Conservation (phyloP, 176 grass and related monocot genomes). For the Musa troglodytarum region DNA sequence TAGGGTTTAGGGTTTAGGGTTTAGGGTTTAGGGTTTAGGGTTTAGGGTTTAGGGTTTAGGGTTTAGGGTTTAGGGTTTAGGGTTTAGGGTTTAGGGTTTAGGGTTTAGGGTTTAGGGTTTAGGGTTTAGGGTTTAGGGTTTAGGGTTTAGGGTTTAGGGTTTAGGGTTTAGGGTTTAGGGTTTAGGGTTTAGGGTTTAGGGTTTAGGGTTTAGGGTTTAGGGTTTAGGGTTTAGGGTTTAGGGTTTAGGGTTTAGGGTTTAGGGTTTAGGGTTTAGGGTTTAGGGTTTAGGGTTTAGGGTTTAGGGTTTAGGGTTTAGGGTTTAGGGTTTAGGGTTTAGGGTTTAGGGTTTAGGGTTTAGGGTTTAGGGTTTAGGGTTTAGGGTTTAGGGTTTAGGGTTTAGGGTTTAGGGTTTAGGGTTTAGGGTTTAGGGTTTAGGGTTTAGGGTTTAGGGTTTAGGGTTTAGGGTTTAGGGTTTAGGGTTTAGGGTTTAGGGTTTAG, state of each 20-base stretch:
- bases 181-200: background rate
- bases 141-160: background rate
- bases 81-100: conserved; percentile 21
- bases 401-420: conserved; percentile 9
- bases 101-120: conserved; percentile 10
- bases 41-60: conserved; percentile 9
- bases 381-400: conserved; percentile 3
- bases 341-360: background rate
- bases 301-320: conserved; percentile 7
- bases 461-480: background rate
- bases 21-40: conserved; percentile 5
- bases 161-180: background rate
- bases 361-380: background rate
- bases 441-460: conserved; percentile 5
- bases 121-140: background rate
- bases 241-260: conserved; percentile 21
- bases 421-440: background rate
- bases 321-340: conserved; percentile 7
- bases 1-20: background rate
- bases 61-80: background rate
- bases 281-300: background rate
- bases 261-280: conserved; percentile 21
- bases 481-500: background rate
- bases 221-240: conserved; percentile 23
- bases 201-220: conserved; percentile 17